A percentile compares a stretch with the other conserved stretches of the same genome.
Conservation (phyloP, 1,284 basidiomycete genomes). For the Cutaneotrichosporon daszewskae region DNA sequence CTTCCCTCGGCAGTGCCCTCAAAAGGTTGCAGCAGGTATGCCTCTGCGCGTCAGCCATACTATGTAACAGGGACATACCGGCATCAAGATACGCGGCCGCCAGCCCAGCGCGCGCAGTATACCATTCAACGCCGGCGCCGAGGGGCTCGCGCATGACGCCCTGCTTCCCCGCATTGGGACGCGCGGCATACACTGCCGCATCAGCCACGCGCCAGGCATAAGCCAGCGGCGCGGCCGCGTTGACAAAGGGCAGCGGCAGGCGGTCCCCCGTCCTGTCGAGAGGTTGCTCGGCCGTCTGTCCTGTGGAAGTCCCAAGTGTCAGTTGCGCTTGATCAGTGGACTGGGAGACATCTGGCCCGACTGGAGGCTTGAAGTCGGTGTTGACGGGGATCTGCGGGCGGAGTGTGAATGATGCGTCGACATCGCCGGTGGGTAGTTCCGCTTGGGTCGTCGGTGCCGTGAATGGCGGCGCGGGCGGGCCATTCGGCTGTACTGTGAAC, state of each 20-base stretch:
- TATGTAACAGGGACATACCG: constrained; percentile 10
- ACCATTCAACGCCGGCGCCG: constrained; percentile 42
- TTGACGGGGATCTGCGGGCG: no score
- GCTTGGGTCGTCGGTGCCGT: no score
- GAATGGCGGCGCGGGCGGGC: no score
- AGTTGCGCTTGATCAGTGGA: no score
- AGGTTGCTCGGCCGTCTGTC: neutral
- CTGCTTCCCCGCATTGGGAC: constrained; percentile 12
- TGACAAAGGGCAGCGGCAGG: constrained; percentile 26
- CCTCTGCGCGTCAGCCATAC: constrained; percentile 21
- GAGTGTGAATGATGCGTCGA: no score
- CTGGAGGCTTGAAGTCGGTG: no score
- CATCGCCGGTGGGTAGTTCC: no score
- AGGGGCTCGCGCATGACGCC: constrained; percentile 37
- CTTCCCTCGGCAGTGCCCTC: neutral
- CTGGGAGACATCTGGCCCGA: no score
- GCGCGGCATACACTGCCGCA: constrained; percentile 21
- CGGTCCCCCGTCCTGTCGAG: constrained; percentile 16
- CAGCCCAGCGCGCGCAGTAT: constrained; percentile 28
- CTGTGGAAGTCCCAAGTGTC: no score
- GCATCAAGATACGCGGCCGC: constrained; percentile 33
- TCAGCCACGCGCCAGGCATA: constrained; percentile 42
- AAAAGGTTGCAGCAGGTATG: constrained; percentile 33
- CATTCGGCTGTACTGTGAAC: no score
- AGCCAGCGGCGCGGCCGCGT: constrained; percentile 29